Percentiles rank a stretch among this genome's conserved stretches.
Evolutionary conservation across 805 yeast species (phyloP).

Genomic region (Pichia phayaonensis): DNA sequence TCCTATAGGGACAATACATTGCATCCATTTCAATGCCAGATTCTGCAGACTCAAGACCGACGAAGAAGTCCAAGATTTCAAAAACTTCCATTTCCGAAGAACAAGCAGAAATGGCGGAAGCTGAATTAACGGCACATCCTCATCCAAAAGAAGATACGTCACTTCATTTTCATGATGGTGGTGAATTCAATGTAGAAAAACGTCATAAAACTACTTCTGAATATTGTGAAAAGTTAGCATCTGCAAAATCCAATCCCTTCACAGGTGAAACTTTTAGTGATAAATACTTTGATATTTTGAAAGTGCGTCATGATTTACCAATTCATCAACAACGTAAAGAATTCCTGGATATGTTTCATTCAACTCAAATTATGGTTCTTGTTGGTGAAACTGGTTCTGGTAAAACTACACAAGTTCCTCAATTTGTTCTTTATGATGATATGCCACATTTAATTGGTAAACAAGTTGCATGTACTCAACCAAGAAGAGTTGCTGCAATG

Average conservation of each 20-base stretch:
- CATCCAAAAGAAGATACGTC: conserved; percentile 30
- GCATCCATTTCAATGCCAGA: background rate
- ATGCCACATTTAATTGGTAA: conserved; percentile 79
- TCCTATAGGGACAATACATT: no score
- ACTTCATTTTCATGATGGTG: conserved; percentile 52
- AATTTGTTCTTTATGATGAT: conserved; percentile 87
- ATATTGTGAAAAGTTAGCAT: conserved; percentile 53
- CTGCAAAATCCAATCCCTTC: conserved; percentile 65
- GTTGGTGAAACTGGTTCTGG: conserved; percentile 99
- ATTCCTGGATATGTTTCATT: conserved; percentile 75
- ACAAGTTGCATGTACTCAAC: conserved; percentile 93
- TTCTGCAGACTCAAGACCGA: conserved; percentile 27
- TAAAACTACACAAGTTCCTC: conserved; percentile 97
- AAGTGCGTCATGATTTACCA: conserved; percentile 77
- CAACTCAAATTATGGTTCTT: conserved; percentile 90
- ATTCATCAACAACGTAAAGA: conserved; percentile 91
- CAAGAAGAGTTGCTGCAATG: conserved; percentile 98
- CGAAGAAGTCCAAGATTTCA: conserved; percentile 41
- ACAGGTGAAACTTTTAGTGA: conserved; percentile 57
- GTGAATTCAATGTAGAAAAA: conserved; percentile 47
- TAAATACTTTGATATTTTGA: conserved; percentile 71
- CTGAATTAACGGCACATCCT: conserved; percentile 41
- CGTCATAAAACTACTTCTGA: conserved; percentile 62
- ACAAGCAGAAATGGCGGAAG: conserved; percentile 64
- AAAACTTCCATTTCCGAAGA: conserved; percentile 48